A percentile compares a stretch with the other conserved stretches of the same genome.
Conservation (phyloP, 164 flowering plant genomes). For the Protea cynaroides region DNA sequence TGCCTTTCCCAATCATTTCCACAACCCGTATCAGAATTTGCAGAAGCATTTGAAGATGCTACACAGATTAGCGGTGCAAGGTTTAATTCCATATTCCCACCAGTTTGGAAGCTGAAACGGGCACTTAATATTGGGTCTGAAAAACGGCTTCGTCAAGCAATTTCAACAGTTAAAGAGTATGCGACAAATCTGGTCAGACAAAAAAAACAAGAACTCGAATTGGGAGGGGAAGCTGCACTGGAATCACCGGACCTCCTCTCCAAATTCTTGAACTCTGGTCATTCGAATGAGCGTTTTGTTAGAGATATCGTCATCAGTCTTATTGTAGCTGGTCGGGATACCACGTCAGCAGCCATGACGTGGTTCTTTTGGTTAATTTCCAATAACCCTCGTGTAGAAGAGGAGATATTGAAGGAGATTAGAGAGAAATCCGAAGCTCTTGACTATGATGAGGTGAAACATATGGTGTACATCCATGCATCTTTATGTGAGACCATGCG, state of each 20-base stretch:
- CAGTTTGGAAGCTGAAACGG: no score
- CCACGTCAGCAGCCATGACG: background rate
- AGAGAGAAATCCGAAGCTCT: conserved; percentile 6
- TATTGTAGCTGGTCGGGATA: conserved; percentile 7
- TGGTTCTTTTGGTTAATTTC: conserved; percentile 15
- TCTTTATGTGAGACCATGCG: conserved; percentile 50
- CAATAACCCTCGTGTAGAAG: conserved; percentile 14
- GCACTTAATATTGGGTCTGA: no score
- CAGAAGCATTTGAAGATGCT: no score
- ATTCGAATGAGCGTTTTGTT: conserved; percentile 31
- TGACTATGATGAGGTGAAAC: conserved; percentile 28
- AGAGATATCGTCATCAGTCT: conserved; percentile 31
- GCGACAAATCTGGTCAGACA: conserved; percentile 29
- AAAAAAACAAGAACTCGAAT: conserved; percentile 26
- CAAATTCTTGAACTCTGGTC: conserved; percentile 37
- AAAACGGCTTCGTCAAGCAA: conserved; percentile 14
- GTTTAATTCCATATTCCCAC: no score
- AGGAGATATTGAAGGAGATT: conserved; percentile 22
- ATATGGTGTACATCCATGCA: conserved; percentile 47
- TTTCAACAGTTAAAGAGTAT: conserved; percentile 21
- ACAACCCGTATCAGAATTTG: no score
- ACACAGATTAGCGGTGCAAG: no score
- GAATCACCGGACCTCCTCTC: conserved; percentile 36
- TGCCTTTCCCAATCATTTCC: no score
- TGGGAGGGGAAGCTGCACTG: conserved; percentile 6